These are phyloP conservation scores for Reutealis trisperma DNA, from an alignment of 345 rosid species.

Conservation along the genomic window DNA sequence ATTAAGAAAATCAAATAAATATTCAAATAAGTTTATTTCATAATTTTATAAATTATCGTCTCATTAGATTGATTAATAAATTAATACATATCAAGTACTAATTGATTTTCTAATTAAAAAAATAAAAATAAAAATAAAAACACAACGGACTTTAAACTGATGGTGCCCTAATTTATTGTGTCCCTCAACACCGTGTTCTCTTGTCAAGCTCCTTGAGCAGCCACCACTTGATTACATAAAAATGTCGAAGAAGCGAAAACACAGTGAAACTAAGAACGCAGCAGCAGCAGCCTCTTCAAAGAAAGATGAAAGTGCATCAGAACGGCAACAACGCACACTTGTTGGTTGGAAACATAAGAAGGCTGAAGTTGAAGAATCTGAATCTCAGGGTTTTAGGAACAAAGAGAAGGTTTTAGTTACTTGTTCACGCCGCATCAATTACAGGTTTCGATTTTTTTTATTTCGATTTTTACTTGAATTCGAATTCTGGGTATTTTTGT, in stretches of 20 bases:
- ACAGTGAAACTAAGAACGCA: conserved; percentile 50
- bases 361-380: conserved; percentile 34
- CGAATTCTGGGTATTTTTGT: background rate
- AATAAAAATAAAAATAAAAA: too few relatives aligned
- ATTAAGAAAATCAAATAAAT: too few relatives aligned
- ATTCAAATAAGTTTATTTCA: too few relatives aligned
- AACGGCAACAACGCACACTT: conserved; percentile 74
- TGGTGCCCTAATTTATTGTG: background rate
- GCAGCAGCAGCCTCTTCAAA: conserved; percentile 40
- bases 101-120: too few relatives aligned
- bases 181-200: background rate
- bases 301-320: conserved; percentile 53
- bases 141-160: too few relatives aligned
- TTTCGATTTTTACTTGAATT: background rate
- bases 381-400: conserved; percentile 59
- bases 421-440: conserved; percentile 91
- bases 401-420: conserved; percentile 94
- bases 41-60: too few relatives aligned
- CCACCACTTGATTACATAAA: background rate
- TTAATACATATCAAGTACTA: too few relatives aligned
- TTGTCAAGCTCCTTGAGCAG: background rate
- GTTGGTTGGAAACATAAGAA: conserved; percentile 81
- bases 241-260: conserved; percentile 89
- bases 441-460: conserved; percentile 52
- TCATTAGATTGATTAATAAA: too few relatives aligned